Percentiles rank a stretch among this genome's conserved stretches.
These are phyloP conservation scores for Phoenix roebelenii DNA, from an alignment of 176 grass and related monocot genomes.

Conservation along the genomic window DNA sequence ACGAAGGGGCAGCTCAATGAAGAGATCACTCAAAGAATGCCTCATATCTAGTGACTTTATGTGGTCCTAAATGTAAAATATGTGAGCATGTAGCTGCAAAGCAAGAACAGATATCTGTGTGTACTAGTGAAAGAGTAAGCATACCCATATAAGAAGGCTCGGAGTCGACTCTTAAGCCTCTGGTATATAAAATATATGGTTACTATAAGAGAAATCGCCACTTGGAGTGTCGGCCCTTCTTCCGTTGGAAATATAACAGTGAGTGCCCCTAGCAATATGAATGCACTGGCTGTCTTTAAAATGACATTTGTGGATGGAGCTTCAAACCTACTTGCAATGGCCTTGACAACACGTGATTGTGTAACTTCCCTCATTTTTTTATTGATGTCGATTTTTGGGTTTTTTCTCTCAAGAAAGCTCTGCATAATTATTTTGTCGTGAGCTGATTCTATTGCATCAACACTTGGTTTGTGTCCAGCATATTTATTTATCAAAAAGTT, in stretches of 20 bases:
- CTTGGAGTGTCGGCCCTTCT: slow-evolving; percentile 90
- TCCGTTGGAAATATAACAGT: slow-evolving; percentile 74
- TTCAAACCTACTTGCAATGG: slow-evolving; percentile 73
- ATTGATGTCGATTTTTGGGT: slow-evolving; percentile 67
- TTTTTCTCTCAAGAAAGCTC: slow-evolving; percentile 76
- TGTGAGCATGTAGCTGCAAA: too few species aligned
- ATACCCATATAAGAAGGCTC: slow-evolving; percentile 85
- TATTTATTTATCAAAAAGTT: slow-evolving; percentile 85
- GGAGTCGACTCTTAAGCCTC: slow-evolving; percentile 52
- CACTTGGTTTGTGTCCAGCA: slow-evolving; percentile 69
- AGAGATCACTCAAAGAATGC: too few species aligned
- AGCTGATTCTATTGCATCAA: slow-evolving; percentile 90
- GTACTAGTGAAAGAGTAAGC: slow-evolving; percentile 21
- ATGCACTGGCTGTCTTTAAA: slow-evolving; percentile 59
- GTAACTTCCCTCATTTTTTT: slow-evolving; percentile 72
- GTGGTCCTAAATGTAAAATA: too few species aligned
- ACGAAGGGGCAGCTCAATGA: too few species aligned
- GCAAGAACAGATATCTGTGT: not conserved
- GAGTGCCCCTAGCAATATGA: slow-evolving; percentile 49
- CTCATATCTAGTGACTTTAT: too few species aligned
- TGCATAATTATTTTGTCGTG: slow-evolving; percentile 87
- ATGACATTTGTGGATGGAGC: slow-evolving; percentile 59
- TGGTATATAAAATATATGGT: slow-evolving; percentile 86
- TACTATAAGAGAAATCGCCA: slow-evolving; percentile 61
- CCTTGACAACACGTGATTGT: slow-evolving; percentile 57